These are phyloP conservation scores for Tolypocladium ovalisporum DNA, from an alignment of 2,329 filamentous ascomycete genomes.

Conservation along the genomic window DNA sequence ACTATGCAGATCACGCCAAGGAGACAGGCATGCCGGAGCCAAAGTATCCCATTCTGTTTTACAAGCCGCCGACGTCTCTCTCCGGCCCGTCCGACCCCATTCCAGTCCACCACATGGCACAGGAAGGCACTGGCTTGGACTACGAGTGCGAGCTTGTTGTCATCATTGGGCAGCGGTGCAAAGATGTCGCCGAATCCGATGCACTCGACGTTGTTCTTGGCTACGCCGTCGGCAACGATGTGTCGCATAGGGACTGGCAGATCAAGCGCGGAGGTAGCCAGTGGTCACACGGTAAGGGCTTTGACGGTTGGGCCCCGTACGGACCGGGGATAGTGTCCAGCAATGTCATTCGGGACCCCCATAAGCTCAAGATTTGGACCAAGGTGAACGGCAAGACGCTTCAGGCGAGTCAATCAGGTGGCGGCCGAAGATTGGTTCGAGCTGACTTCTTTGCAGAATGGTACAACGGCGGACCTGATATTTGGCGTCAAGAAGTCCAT, in stretches of 20 bases:
- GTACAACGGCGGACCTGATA: slow-evolving; percentile 50
- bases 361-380: slow-evolving; percentile 43
- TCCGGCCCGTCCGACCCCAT: slow-evolving; percentile 55
- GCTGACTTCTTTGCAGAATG: slow-evolving; percentile 24
- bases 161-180: slow-evolving; percentile 57
- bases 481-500: slow-evolving; percentile 50
- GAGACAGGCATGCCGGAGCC: slow-evolving; percentile 61
- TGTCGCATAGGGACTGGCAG: slow-evolving; percentile 74
- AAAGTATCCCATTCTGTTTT: slow-evolving; percentile 61
- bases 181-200: slow-evolving; percentile 51
- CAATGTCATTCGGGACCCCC: slow-evolving; percentile 44
- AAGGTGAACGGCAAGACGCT: slow-evolving; percentile 47
- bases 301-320: slow-evolving; percentile 65
- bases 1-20: slow-evolving; percentile 61
- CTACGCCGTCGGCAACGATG: slow-evolving; percentile 66
- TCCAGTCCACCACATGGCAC: slow-evolving; percentile 53
- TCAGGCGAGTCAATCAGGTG: slow-evolving; percentile 28
- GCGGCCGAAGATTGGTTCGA: not conserved
- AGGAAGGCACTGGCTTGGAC: slow-evolving; percentile 56
- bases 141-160: slow-evolving; percentile 74
- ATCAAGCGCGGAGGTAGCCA: slow-evolving; percentile 56
- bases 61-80: slow-evolving; percentile 51
- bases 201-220: slow-evolving; percentile 66
- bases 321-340: slow-evolving; percentile 59
- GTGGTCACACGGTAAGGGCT: slow-evolving; percentile 63